Conservation (phyloP, 306 rosid genomes). For the Corylus americana region DNA sequence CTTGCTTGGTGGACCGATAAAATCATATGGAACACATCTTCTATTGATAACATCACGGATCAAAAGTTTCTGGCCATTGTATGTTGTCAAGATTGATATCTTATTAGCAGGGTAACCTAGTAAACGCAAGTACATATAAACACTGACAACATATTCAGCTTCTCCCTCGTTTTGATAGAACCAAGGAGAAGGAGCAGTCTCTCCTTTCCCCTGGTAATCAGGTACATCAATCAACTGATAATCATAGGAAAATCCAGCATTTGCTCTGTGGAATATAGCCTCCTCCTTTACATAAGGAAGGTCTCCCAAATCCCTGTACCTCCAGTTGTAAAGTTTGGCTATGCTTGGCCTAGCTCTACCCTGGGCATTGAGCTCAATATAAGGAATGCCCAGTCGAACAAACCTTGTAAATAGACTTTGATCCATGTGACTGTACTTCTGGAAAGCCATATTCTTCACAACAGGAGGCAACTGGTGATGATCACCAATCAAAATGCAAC, state of each 20-base stretch:
- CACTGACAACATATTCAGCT: conserved; percentile 94
- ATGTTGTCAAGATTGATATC: conserved; percentile 96
- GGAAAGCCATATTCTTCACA: conserved; percentile 99
- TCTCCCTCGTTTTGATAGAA: conserved; percentile 98
- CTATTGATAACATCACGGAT: conserved; percentile 90
- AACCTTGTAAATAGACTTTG: conserved; percentile 95
- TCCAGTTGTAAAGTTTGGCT: conserved; percentile 93
- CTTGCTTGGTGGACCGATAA: conserved; percentile 97
- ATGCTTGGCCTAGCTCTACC: conserved; percentile 97
- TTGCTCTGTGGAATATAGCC: conserved; percentile 63
- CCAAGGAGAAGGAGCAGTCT: conserved; percentile 97
- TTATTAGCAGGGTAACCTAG: conserved; percentile 94
- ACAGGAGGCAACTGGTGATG: conserved; percentile 99
- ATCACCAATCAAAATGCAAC: conserved; percentile 96
- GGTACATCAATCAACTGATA: conserved; percentile 95
- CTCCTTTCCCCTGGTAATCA: conserved; percentile 89
- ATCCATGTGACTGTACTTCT: conserved; percentile 98
- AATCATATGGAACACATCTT: conserved; percentile 87
- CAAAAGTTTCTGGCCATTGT: conserved; percentile 98
- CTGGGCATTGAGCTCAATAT: conserved; percentile 98
- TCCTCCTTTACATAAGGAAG: conserved; percentile 77
- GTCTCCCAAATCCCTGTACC: conserved; percentile 96
- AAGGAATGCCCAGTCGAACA: conserved; percentile 95
- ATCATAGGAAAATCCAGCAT: conserved; percentile 95
- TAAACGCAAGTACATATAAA: conserved; percentile 89